Conservation (phyloP, 768 basidiomycete genomes). For the Strobilomyces echinocephalus region DNA sequence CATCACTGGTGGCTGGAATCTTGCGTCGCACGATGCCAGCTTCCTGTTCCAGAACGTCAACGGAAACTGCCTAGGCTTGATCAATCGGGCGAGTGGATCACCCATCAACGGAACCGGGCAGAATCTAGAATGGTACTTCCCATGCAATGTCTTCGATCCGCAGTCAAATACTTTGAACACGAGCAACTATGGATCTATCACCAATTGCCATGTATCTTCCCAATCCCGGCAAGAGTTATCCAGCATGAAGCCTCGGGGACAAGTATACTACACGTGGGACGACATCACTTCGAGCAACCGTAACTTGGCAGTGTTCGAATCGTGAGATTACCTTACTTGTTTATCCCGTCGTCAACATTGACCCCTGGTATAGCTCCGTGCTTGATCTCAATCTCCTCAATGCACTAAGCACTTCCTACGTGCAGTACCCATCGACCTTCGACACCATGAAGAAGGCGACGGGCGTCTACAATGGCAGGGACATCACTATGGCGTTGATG, state of each 20-base stretch:
- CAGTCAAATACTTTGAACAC: slow-evolving; percentile 67
- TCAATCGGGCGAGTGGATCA: slow-evolving; percentile 66
- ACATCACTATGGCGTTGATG: slow-evolving; percentile 81
- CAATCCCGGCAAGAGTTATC: slow-evolving; percentile 48
- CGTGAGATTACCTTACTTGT: slow-evolving; percentile 48
- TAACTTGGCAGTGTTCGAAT: slow-evolving; percentile 91
- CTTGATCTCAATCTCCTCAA: slow-evolving; percentile 82
- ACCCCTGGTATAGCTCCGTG: slow-evolving; percentile 53
- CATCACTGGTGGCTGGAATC: slow-evolving; percentile 66
- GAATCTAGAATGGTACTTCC: slow-evolving; percentile 90
- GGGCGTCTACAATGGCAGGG: slow-evolving; percentile 73
- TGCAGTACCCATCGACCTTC: slow-evolving; percentile 80
- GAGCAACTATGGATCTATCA: slow-evolving; percentile 59
- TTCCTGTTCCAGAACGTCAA: slow-evolving; percentile 95
- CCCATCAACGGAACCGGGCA: slow-evolving; percentile 62
- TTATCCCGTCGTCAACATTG: slow-evolving; percentile 1
- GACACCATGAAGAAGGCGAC: slow-evolving; percentile 67
- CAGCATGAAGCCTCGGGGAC: slow-evolving; percentile 56
- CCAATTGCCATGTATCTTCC: slow-evolving; percentile 68
- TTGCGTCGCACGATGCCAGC: slow-evolving; percentile 84
- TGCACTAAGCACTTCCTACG: slow-evolving; percentile 78
- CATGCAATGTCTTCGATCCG: slow-evolving; percentile 83
- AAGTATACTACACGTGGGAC: slow-evolving; percentile 93
- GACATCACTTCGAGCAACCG: slow-evolving; percentile 63
- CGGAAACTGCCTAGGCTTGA: slow-evolving; percentile 71